phyloP scores from a whole-genome alignment of 768 basidiomycete species.

The Suillus paluster region DNA sequence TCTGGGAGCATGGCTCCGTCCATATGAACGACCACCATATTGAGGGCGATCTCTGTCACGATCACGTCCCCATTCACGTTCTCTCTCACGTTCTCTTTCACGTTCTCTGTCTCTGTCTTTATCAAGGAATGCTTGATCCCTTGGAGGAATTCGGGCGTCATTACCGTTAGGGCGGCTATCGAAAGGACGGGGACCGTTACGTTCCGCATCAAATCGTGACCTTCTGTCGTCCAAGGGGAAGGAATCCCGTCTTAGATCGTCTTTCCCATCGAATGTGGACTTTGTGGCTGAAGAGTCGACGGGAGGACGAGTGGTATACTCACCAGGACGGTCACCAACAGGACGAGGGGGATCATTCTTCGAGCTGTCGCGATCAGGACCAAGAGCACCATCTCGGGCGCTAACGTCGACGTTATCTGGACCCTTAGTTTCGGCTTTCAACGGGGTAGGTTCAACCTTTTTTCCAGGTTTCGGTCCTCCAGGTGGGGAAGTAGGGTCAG shows the following conservation, averaged over 20 bases:
- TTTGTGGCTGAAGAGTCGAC: conserved; percentile 30
- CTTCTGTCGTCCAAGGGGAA: conserved; percentile 36
- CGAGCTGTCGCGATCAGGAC: conserved; percentile 8
- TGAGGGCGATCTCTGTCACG: conserved; percentile 42
- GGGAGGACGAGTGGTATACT: conserved; percentile 31
- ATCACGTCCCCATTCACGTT: conserved; percentile 30
- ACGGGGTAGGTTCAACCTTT: not conserved
- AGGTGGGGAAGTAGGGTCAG: conserved; percentile 30
- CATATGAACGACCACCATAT: conserved; percentile 43
- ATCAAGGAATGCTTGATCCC: conserved; percentile 39
- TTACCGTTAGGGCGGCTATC: conserved; percentile 22
- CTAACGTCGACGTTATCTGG: conserved; percentile 18
- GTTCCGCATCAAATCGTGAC: conserved; percentile 29
- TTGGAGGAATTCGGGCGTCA: conserved; percentile 23
- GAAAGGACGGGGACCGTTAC: conserved; percentile 7
- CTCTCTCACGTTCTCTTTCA: conserved; percentile 37
- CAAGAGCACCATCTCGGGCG: conserved; percentile 11
- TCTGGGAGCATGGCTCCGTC: conserved; percentile 43
- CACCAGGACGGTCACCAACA: conserved; percentile 31
- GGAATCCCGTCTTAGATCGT: conserved; percentile 29
- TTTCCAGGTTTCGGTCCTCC: conserved; percentile 29
- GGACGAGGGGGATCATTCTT: conserved; percentile 16
- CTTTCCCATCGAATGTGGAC: conserved; percentile 29
- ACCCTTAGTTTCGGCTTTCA: conserved; percentile 15
- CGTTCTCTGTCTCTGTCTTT: conserved; percentile 38